phyloP scores from a whole-genome alignment of 2,329 filamentous ascomycete genomes.

The Capronia americana region DNA sequence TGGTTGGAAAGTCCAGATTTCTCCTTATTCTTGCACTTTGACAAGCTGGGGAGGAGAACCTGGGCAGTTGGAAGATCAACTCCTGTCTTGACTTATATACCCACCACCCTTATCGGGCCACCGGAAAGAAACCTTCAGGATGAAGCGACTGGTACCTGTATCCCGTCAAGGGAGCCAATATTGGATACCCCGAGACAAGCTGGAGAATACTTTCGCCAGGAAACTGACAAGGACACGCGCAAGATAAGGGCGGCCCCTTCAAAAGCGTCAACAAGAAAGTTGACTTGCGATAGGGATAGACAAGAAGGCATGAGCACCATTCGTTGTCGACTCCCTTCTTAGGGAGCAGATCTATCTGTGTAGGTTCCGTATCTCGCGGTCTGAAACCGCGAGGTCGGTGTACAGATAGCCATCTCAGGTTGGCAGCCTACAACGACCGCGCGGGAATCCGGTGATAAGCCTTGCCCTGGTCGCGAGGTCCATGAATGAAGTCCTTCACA shows the following conservation, averaged over 20 bases:
- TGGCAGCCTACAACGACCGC: not conserved
- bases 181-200: not conserved
- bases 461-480: not conserved
- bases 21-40: not conserved
- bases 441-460: not conserved
- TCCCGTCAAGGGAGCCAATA: not conserved
- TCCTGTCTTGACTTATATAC: not conserved
- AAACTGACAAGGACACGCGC: not conserved
- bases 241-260: not conserved
- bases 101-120: not conserved
- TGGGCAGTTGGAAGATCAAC: not conserved
- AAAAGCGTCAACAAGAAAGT: not conserved
- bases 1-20: constrained; percentile 4
- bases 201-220: not conserved
- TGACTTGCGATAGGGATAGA: constrained; percentile 1
- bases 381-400: not conserved
- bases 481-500: not conserved
- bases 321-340: not conserved
- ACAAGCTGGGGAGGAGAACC: not conserved
- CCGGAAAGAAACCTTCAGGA: not conserved
- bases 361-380: not conserved
- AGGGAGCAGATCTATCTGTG: not conserved
- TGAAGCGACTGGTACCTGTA: not conserved
- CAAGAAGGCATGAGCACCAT: not conserved
- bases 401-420: not conserved